Conservation (phyloP, 108 stramenopile species). For the Conticribra guillardii region DNA sequence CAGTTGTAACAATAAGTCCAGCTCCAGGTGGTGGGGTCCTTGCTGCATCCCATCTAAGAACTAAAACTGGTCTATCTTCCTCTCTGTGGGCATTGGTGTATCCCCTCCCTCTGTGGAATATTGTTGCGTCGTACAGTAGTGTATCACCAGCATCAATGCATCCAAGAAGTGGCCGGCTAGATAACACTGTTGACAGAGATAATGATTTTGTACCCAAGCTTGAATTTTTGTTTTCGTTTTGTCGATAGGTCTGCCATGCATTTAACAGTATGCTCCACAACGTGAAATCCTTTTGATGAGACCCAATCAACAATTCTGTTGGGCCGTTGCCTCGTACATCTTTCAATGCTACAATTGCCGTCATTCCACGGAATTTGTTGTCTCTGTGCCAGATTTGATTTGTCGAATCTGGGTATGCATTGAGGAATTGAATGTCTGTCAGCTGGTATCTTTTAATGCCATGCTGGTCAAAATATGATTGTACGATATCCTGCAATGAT, state of each 20-base stretch:
- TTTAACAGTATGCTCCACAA: slow-evolving; percentile 15
- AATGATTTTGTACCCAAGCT: not conserved
- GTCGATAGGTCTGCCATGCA: not conserved
- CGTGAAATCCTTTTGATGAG: slow-evolving; percentile 21
- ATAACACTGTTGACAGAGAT: not conserved
- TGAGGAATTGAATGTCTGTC: slow-evolving; percentile 45
- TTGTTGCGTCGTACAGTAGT: slow-evolving; percentile 36
- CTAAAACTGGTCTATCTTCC: slow-evolving; percentile 35
- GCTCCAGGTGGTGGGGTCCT: slow-evolving; percentile 40
- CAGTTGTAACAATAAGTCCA: slow-evolving; percentile 33
- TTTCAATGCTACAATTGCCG: slow-evolving; percentile 41
- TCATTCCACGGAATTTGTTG: slow-evolving; percentile 35
- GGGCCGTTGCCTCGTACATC: slow-evolving; percentile 43
- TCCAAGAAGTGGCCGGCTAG: slow-evolving; percentile 20
- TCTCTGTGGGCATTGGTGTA: not conserved
- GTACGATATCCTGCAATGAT: slow-evolving; percentile 26
- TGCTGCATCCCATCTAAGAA: slow-evolving; percentile 38
- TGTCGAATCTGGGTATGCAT: slow-evolving; percentile 29
- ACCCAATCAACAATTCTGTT: slow-evolving; percentile 34
- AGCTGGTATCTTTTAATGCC: slow-evolving; percentile 26
- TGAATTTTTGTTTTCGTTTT: not conserved
- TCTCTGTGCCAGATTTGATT: slow-evolving; percentile 51
- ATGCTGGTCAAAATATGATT: slow-evolving; percentile 35
- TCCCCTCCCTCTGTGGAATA: slow-evolving; percentile 46
- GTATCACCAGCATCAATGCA: slow-evolving; percentile 40